Conservation (phyloP, 2,329 filamentous ascomycete species). For the Colletotrichum tropicale region DNA sequence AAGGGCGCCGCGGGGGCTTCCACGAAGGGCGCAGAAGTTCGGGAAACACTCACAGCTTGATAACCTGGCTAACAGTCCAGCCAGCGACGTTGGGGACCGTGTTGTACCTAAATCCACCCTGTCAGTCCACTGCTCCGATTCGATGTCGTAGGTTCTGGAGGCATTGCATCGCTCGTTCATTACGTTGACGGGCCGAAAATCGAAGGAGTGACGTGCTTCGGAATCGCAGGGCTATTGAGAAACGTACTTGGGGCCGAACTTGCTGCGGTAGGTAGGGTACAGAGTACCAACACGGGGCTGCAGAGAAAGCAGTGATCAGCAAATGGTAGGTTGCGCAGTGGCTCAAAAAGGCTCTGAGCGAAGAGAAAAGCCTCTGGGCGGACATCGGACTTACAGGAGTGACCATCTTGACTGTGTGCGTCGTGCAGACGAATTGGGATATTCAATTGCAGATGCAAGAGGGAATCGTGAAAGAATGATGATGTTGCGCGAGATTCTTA, state of each 20-base stretch:
- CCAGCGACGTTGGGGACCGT: conserved; percentile 61
- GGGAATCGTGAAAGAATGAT: conserved; percentile 16
- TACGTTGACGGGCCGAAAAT: not conserved
- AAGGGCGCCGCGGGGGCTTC: no score
- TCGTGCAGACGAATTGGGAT: conserved; percentile 30
- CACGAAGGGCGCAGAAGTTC: not conserved
- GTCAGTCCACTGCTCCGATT: conserved; percentile 28
- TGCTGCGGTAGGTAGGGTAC: conserved; percentile 41
- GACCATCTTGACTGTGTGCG: conserved; percentile 42
- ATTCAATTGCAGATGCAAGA: conserved; percentile 39
- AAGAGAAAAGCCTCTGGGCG: no score
- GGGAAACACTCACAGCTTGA: conserved; percentile 54
- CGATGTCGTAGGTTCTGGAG: not conserved
- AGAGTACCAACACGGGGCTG: not conserved
- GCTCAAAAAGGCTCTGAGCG: not conserved
- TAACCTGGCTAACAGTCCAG: conserved; percentile 51
- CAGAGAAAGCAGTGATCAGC: not conserved
- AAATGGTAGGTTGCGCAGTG: not conserved
- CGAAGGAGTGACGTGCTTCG: not conserved
- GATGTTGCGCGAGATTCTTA: conserved; percentile 21
- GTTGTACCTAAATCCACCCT: conserved; percentile 54
- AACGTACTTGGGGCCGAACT: conserved; percentile 69
- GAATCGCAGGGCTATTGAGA: not conserved
- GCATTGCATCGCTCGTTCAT: not conserved
- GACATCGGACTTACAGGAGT: conserved; percentile 37